phyloP scores from a whole-genome alignment of 2,329 filamentous ascomycete species.

The Ophiostoma novo-ulmi region DNA sequence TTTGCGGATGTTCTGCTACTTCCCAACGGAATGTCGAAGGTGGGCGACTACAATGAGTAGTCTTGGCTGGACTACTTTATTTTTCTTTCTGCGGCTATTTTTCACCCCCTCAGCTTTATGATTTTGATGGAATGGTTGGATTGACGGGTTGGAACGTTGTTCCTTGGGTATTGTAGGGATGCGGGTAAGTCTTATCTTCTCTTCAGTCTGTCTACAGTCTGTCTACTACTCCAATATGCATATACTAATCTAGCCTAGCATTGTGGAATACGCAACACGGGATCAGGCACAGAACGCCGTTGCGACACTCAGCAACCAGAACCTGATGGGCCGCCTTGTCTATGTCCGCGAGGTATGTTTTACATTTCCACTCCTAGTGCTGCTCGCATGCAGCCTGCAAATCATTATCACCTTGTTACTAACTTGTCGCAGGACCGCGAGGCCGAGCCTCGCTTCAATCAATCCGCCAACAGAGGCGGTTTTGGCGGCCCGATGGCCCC shows the following conservation, averaged over 20 bases:
- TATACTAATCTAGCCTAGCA: conserved; percentile 50
- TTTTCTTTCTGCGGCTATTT: conserved; percentile 39
- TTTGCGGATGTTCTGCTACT: conserved; percentile 99
- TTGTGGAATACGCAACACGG: conserved; percentile 99
- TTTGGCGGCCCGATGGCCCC: conserved; percentile 42
- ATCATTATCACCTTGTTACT: background rate
- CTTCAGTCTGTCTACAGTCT: background rate
- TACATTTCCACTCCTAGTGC: background rate
- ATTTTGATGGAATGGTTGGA: conserved; percentile 83
- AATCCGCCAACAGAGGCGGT: conserved; percentile 60
- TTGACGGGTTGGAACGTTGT: conserved; percentile 96
- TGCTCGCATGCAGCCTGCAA: background rate
- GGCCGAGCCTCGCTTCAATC: conserved; percentile 92
- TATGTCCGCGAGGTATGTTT: conserved; percentile 87
- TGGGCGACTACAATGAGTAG: conserved; percentile 83
- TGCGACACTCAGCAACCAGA: conserved; percentile 97
- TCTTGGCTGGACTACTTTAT: conserved; percentile 77
- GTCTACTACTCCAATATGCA: background rate
- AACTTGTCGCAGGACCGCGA: conserved; percentile 71
- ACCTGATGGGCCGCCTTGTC: conserved; percentile 95
- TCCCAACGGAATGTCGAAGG: conserved; percentile 99
- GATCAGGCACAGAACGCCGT: conserved; percentile 98
- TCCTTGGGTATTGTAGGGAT: conserved; percentile 94
- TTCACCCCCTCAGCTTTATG: conserved; percentile 47
- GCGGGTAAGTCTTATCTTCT: conserved; percentile 72